Percentiles rank a stretch among this genome's conserved stretches.
phyloP scores from a whole-genome alignment of 345 rosid genomes.

The Hibiscus mutabilis region DNA sequence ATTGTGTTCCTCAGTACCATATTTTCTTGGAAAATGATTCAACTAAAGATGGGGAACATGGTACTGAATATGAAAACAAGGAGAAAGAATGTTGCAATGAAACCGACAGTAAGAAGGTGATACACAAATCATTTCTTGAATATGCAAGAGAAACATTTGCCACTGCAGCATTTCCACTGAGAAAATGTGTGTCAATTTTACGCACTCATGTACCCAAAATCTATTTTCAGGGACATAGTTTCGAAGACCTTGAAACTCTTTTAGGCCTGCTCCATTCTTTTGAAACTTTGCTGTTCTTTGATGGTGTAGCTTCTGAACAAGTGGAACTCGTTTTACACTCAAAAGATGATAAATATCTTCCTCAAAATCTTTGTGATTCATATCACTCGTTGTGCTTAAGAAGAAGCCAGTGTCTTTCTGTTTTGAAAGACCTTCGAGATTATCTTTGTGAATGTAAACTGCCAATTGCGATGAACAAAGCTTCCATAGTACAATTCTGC shows the following conservation, averaged over 20 bases:
- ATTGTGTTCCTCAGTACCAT: slow-evolving; percentile 17
- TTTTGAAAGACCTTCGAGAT: slow-evolving; percentile 9
- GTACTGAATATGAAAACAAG: slow-evolving; percentile 2
- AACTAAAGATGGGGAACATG: not conserved
- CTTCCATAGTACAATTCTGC: slow-evolving; percentile 22
- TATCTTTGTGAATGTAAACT: slow-evolving; percentile 16
- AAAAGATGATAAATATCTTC: not conserved
- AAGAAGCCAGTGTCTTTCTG: slow-evolving; percentile 25
- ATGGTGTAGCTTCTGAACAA: not conserved
- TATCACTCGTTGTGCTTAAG: not conserved
- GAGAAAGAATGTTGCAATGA: not conserved
- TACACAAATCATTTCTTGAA: slow-evolving; percentile 20
- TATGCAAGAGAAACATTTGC: slow-evolving; percentile 18
- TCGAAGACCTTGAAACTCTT: slow-evolving; percentile 12
- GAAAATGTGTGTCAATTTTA: slow-evolving; percentile 16
- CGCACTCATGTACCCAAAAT: slow-evolving; percentile 23
- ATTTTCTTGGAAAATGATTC: slow-evolving; percentile 20
- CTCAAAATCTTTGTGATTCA: not conserved
- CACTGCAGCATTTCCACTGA: slow-evolving; percentile 1
- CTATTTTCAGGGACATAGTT: slow-evolving; percentile 15
- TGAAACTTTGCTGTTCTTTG: slow-evolving; percentile 7
- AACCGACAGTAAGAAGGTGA: not conserved
- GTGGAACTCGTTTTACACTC: slow-evolving; percentile 18
- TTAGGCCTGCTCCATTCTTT: slow-evolving; percentile 21
- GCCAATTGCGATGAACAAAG: slow-evolving; percentile 14